Evolutionary conservation across 768 basidiomycete species (phyloP), one percentile per base, ranked within the genome.

Genomic region (Lactarius pseudohatsudake): DNA sequence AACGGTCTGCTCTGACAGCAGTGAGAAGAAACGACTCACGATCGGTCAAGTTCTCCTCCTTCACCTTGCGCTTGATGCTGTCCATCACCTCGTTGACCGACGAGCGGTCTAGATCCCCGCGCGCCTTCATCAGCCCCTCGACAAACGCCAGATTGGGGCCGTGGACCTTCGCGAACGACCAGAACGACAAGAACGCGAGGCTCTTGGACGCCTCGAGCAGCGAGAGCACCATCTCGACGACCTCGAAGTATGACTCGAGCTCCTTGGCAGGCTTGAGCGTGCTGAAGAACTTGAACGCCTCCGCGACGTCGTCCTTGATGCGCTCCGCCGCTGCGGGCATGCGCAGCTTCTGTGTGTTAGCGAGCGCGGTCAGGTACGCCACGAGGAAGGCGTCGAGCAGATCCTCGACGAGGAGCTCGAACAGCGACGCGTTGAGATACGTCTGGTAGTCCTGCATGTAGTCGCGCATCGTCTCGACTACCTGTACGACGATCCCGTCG

Each of bases 391-490:
- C 79, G 74, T 98, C 94, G 62, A 98, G 81, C 40, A 98, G 85
- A 73, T 98, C 95, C 74, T 97, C 96, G 18, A 97, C 81, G 40
- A 98, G 82, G 28, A 98, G 84, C 68, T 98, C 96, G 70, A 98
- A 87, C 55, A 99, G 82, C 7, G 92, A 88, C 16, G 92, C 83
- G 74, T 98, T 97, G 66, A 99, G 87, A 73, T 89, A 97, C 55
- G 85, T 83, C 74, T 96, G 92, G 76, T 93, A 96, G 77, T 98
- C 97, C n/a, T 82, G 76, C 87, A 95, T 94, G 78, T 98, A 98
- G 73, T 99, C 97, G 61, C 89, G 85, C 82, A 98, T 92, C 50
- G 97, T 99, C 78, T 95, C 92, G 67, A 97, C 83, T 61, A 98
- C 90, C 77, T 96, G 94, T 5, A 82, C 80, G 79, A 96, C 86